Conservation (phyloP, 441 rosid genomes). For the Adansonia grandidieri region DNA sequence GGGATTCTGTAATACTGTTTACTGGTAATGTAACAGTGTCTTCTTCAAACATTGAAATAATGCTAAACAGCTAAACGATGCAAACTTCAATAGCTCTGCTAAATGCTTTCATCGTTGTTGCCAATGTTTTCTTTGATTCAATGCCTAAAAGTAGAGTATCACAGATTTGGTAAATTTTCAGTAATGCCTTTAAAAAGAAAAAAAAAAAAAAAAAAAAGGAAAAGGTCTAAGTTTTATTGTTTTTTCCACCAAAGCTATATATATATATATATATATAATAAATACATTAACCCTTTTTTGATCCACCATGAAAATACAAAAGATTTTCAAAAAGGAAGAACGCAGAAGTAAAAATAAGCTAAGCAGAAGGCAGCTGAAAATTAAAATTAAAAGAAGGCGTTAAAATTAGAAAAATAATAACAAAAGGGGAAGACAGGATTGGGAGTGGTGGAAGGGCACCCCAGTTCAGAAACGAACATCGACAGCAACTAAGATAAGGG, state of each 20-base stretch:
- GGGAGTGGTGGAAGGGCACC: slow-evolving; percentile 31
- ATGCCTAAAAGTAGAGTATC: not conserved
- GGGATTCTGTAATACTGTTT: not conserved
- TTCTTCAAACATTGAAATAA: not conserved
- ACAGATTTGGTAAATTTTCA: slow-evolving; percentile 13
- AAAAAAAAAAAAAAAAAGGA: too few relatives aligned
- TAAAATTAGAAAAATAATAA: not conserved
- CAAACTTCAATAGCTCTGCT: not conserved
- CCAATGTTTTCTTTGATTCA: slow-evolving; percentile 8
- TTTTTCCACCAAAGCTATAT: slow-evolving; percentile 24
- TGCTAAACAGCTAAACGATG: not conserved
- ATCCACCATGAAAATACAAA: slow-evolving; percentile 35
- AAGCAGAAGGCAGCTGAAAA: not conserved
- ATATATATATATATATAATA: slow-evolving; percentile 14
- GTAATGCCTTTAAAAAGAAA: not conserved
- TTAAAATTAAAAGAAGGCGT: not conserved
- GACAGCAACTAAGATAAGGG: slow-evolving; percentile 28
- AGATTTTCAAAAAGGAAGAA: slow-evolving; percentile 16
- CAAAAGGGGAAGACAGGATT: slow-evolving; percentile 20
- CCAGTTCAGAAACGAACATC: slow-evolving; percentile 39
- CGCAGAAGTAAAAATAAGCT: slow-evolving; percentile 7
- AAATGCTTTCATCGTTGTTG: slow-evolving; percentile 15
- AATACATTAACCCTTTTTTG: slow-evolving; percentile 24
- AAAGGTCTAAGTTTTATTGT: not conserved
- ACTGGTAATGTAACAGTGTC: slow-evolving; percentile 11